These are phyloP conservation scores for Fusarium tricinctum DNA, from an alignment of 2,329 filamentous ascomycete genomes.

Conservation along the genomic window DNA sequence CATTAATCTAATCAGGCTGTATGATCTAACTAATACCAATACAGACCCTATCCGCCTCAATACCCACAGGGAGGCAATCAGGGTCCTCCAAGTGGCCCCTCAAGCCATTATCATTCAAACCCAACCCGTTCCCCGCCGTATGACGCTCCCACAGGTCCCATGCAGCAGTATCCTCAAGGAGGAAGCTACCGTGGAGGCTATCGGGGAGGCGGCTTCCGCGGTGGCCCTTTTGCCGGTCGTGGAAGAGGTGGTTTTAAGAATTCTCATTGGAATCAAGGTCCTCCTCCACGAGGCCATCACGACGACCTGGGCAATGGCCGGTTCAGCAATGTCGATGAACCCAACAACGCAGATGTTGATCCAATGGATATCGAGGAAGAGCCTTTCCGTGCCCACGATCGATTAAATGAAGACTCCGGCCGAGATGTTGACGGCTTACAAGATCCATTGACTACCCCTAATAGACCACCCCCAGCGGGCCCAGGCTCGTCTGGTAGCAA, in stretches of 20 bases:
- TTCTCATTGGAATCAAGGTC: constrained; percentile 70
- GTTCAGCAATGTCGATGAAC: constrained; percentile 36
- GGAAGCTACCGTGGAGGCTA: constrained; percentile 61
- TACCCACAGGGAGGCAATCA: constrained; percentile 68
- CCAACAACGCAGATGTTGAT: constrained; percentile 31
- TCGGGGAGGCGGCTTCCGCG: constrained; percentile 72
- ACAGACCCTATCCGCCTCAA: constrained; percentile 72
- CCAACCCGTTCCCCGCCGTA: constrained; percentile 65
- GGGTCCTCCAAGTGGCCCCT: constrained; percentile 65
- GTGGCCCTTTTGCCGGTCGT: constrained; percentile 68
- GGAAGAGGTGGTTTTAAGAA: constrained; percentile 76
- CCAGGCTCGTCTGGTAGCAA: constrained; percentile 73
- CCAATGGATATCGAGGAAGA: constrained; percentile 35
- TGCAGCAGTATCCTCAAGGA: constrained; percentile 65
- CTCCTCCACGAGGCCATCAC: constrained; percentile 42
- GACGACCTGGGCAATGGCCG: constrained; percentile 43
- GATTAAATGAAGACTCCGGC: constrained; percentile 12
- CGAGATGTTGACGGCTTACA: constrained; percentile 62
- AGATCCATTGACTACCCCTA: constrained; percentile 66
- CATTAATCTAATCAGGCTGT: not conserved
- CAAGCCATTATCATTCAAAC: constrained; percentile 68
- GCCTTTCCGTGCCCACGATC: constrained; percentile 44
- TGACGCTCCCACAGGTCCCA: constrained; percentile 69
- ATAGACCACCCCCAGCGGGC: constrained; percentile 66
- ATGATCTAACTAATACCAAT: constrained; percentile 16